A percentile compares a stretch with the other conserved stretches of the same genome.
Evolutionary conservation across 1,284 basidiomycete genomes (phyloP).

Genomic region (Microbotryum intermedium): DNA sequence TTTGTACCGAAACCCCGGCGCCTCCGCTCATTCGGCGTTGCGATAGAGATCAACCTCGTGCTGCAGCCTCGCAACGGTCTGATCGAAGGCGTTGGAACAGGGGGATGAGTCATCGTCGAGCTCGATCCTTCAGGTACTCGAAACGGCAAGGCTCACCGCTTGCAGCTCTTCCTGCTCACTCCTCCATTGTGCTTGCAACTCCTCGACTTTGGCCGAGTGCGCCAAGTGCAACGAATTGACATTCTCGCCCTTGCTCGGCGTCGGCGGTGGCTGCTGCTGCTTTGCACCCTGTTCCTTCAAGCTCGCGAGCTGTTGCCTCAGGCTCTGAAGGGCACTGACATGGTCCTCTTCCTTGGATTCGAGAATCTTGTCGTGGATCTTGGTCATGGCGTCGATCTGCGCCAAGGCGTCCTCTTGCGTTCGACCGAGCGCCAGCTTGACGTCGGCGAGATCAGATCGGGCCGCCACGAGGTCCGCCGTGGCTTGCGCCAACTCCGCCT

Average conservation of each 20-base stretch:
- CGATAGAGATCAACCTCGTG: constrained; percentile 3
- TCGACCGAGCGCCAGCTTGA: constrained; percentile 7
- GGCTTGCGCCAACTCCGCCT: not conserved
- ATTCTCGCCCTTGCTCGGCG: constrained; percentile 54
- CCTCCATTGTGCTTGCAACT: not conserved
- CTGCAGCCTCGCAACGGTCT: not conserved
- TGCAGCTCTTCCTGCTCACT: too few relatives aligned
- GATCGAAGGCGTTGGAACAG: not conserved
- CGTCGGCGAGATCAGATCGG: constrained; percentile 9
- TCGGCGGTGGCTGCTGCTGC: not conserved
- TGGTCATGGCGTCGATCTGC: constrained; percentile 15
- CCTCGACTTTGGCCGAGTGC: constrained; percentile 5
- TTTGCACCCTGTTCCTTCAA: not conserved
- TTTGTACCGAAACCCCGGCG: too few relatives aligned
- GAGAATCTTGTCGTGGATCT: constrained; percentile 14
- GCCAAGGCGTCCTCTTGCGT: constrained; percentile 7
- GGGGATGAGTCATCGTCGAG: not conserved
- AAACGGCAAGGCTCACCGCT: not conserved
- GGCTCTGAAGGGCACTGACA: not conserved
- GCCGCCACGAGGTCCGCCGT: not conserved
- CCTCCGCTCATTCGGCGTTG: not conserved
- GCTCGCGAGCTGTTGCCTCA: not conserved
- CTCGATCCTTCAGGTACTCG: not conserved
- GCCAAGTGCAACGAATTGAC: constrained; percentile 40
- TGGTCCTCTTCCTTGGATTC: constrained; percentile 7